phyloP scores from a whole-genome alignment of 345 rosid genomes.

The Eucalyptus virginea region DNA sequence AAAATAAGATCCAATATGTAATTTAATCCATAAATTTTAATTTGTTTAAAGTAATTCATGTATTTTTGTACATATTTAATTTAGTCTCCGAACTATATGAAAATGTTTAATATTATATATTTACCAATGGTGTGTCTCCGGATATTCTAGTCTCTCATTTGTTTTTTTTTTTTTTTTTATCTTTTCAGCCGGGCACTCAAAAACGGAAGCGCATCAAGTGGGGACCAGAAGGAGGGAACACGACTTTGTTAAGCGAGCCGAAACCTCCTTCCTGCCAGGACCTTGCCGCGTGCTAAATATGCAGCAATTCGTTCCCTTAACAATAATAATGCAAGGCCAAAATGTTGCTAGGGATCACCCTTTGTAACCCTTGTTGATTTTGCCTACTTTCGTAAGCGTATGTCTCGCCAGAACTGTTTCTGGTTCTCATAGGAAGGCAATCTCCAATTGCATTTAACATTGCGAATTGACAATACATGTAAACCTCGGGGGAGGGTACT shows the following conservation, averaged over 20 bases:
- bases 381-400: background rate
- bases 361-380: background rate
- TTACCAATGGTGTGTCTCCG: background rate
- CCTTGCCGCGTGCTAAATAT: background rate
- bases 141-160: background rate
- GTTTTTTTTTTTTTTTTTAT: background rate
- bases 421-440: background rate
- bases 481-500: background rate
- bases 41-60: too few species aligned
- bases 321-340: too few species aligned
- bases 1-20: too few species aligned
- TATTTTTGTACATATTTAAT: too few species aligned
- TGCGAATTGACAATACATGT: background rate
- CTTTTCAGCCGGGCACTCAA: conserved; percentile 75
- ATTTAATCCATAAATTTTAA: too few species aligned
- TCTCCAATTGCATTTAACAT: background rate
- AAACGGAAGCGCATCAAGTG: conserved; percentile 60
- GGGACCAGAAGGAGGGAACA: conserved; percentile 95
- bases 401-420: background rate
- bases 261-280: conserved; percentile 22
- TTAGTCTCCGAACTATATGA: too few species aligned
- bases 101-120: too few species aligned
- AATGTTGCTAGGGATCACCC: background rate
- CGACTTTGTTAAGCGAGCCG: conserved; percentile 63
- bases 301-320: background rate